phyloP scores from a whole-genome alignment of 2,329 filamentous ascomycete genomes.

The Grosmannia huntii region DNA sequence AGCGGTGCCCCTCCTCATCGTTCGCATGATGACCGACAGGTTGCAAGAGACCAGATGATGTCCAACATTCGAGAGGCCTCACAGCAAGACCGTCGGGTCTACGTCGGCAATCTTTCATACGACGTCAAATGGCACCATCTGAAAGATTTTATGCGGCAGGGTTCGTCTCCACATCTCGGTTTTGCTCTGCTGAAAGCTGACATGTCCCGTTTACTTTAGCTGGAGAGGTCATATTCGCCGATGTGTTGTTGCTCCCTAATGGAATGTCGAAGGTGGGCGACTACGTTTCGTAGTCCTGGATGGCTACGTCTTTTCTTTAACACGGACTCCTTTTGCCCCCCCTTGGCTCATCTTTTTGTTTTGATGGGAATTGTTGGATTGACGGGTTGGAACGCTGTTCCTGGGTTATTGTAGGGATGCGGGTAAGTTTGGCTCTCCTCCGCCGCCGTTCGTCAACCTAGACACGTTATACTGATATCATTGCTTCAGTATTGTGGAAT shows the following conservation, averaged over 20 bases:
- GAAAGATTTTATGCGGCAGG: constrained; percentile 99
- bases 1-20: constrained; percentile 52
- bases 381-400: constrained; percentile 92
- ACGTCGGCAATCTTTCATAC: constrained; percentile 97
- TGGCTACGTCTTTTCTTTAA: constrained; percentile 48
- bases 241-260: constrained; percentile 98
- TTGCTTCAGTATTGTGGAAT: constrained; percentile 86
- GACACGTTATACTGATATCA: not conserved
- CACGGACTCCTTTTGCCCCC: constrained; percentile 14
- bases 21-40: constrained; percentile 70
- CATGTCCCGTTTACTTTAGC: constrained; percentile 44
- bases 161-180: constrained; percentile 22
- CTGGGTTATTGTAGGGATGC: constrained; percentile 96
- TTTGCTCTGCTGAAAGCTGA: not conserved
- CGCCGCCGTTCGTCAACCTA: not conserved
- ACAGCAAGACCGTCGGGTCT: constrained; percentile 97
- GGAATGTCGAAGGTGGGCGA: constrained; percentile 99
- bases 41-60: constrained; percentile 92
- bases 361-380: constrained; percentile 95
- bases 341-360: constrained; percentile 28
- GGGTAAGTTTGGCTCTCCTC: constrained; percentile 56
- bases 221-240: constrained; percentile 98
- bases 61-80: constrained; percentile 84
- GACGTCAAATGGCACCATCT: constrained; percentile 99
- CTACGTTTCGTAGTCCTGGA: constrained; percentile 68